A percentile compares a stretch with the other conserved stretches of the same genome.
phyloP scores from a whole-genome alignment of 495 filamentous ascomycete genomes.

The Tuber melanosporum region DNA sequence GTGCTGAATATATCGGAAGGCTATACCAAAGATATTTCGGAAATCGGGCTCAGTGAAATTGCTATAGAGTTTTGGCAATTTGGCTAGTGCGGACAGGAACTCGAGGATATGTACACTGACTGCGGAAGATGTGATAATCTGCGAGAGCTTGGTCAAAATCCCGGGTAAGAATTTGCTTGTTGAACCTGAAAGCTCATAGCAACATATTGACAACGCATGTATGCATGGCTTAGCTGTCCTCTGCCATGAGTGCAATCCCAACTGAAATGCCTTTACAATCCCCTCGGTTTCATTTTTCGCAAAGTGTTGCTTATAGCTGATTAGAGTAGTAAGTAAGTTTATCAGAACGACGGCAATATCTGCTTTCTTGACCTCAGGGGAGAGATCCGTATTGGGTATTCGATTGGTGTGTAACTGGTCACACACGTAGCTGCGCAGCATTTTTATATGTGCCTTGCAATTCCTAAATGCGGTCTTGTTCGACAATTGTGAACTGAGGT shows the following conservation, averaged over 20 bases:
- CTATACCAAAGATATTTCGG: conserved; percentile 87
- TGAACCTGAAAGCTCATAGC: conserved; percentile 79
- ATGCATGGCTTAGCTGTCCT: conserved; percentile 84
- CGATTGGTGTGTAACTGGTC: conserved; percentile 68
- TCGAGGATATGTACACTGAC: conserved; percentile 92
- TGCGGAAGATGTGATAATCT: conserved; percentile 85
- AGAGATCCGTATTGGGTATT: conserved; percentile 67
- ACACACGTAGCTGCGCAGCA: conserved; percentile 69
- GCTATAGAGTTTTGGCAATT: conserved; percentile 73
- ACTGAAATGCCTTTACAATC: conserved; percentile 74
- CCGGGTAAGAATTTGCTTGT: conserved; percentile 71
- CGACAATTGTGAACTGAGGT: conserved; percentile 78
- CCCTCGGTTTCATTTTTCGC: conserved; percentile 80
- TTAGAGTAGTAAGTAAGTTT: conserved; percentile 71
- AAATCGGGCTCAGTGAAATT: conserved; percentile 85
- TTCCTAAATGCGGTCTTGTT: conserved; percentile 79
- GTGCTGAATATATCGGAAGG: conserved; percentile 81
- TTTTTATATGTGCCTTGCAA: conserved; percentile 63
- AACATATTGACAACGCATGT: conserved; percentile 87
- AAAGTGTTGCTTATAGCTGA: conserved; percentile 82
- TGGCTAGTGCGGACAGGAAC: conserved; percentile 78
- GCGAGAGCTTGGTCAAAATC: conserved; percentile 85
- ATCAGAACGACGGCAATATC: conserved; percentile 86
- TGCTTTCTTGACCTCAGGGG: conserved; percentile 71
- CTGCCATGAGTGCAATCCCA: conserved; percentile 76